Conservation (phyloP, 2,329 filamentous ascomycete species). For the Raffaelea ambrosiae region DNA sequence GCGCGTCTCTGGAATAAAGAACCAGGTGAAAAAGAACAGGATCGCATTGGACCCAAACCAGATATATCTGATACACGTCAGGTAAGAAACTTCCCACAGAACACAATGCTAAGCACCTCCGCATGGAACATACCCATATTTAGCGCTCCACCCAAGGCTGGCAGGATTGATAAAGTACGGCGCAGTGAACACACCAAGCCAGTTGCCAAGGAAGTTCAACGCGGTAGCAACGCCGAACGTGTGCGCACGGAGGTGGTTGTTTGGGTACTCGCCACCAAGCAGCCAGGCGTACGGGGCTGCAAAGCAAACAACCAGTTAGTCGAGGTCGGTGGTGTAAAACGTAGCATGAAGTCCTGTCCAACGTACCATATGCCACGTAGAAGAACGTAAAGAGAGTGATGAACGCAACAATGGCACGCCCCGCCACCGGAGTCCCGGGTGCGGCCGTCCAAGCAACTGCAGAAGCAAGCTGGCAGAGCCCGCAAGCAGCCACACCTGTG, state of each 20-base stretch:
- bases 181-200: slow-evolving; percentile 28
- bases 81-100: no score
- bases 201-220: slow-evolving; percentile 30
- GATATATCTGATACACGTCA: slow-evolving; percentile 18
- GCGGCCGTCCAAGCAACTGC: slow-evolving; percentile 21
- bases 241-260: slow-evolving; percentile 28
- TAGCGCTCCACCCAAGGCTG: slow-evolving; percentile 26
- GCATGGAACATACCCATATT: slow-evolving; percentile 20
- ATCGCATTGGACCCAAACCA: slow-evolving; percentile 29
- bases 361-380: slow-evolving; percentile 23
- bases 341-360: neutral
- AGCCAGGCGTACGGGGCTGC: slow-evolving; percentile 29
- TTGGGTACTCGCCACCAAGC: slow-evolving; percentile 29
- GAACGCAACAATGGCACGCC: slow-evolving; percentile 22
- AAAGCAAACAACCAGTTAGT: no score
- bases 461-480: slow-evolving; percentile 22
- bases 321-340: neutral
- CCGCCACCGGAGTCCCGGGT: slow-evolving; percentile 16
- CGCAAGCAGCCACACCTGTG: slow-evolving; percentile 21
- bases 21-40: slow-evolving; percentile 26
- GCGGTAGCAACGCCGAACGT: slow-evolving; percentile 29
- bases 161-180: slow-evolving; percentile 34
- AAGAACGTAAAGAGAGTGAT: slow-evolving; percentile 24
- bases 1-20: neutral
- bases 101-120: no score